Evolutionary conservation across 2,329 filamentous ascomycete genomes (phyloP).

Genomic region (Exophiala sp.): DNA sequence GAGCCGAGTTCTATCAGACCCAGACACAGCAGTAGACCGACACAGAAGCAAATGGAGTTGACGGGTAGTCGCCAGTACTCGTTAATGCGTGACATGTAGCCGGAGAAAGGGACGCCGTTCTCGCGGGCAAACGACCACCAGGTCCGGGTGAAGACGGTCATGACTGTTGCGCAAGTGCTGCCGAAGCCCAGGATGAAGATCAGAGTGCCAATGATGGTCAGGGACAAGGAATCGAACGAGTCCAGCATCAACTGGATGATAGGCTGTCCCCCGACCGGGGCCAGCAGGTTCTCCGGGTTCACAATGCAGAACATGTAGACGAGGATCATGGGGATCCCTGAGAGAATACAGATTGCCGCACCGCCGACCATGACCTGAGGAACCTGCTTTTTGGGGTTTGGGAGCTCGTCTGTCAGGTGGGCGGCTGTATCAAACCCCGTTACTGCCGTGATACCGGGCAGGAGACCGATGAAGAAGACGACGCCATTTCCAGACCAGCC

Average conservation of each 20-base stretch:
- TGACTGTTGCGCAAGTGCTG: background rate
- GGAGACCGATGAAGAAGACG: conserved; percentile 18
- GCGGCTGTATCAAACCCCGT: conserved; percentile 15
- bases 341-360: background rate
- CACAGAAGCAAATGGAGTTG: background rate
- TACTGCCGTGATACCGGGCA: conserved; percentile 4
- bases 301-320: conserved; percentile 15
- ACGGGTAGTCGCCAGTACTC: background rate
- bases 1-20: conserved; percentile 5
- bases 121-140: conserved; percentile 15
- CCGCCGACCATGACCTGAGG: conserved; percentile 18
- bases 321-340: conserved; percentile 18
- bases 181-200: conserved; percentile 1
- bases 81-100: background rate
- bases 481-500: conserved; percentile 29
- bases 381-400: conserved; percentile 8
- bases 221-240: background rate
- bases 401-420: conserved; percentile 21
- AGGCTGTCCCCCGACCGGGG: conserved; percentile 5
- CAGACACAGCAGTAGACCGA: background rate
- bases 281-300: conserved; percentile 8
- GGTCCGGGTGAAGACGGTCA: conserved; percentile 5
- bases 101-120: conserved; percentile 3
- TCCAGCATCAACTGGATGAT: conserved; percentile 12
- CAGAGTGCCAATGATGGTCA: background rate